Base-by-base conservation (phyloP, 169 alveolate genomes). In the Plasmodium relictum region DNA sequence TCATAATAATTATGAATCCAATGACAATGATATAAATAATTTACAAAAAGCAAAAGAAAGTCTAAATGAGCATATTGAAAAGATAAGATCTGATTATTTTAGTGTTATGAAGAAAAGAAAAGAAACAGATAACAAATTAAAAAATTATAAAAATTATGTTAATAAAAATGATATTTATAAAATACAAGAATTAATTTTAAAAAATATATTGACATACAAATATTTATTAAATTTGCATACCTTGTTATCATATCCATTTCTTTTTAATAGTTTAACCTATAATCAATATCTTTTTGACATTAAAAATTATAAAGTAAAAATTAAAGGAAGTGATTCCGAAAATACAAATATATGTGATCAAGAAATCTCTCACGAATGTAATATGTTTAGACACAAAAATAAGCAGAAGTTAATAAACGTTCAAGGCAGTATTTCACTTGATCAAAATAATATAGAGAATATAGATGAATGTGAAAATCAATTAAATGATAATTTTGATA, bases 171-270 rank as follows among this genome's bases (percentile, higher is more conserved):
- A 80, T 41, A 66, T 80, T 65, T 66, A 80, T 45, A 66, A 80
- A 59, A 68, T 56, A 16, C 90, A 80, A 24, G 8, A 24, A 22
- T 80, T 44, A 52, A 66, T 80, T 31, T 58, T 80, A 54, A 80
- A 80, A 80, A 80, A 68, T 26, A 37, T 68, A 18, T 59, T 80
- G 41, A 80, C 90, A 14, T 80, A 68, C 66, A 80, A 80, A 59
- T 80, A 80, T 41, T 37, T 80, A 44, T 31, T 80, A 45, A 68
- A 80, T 80, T 20, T 80, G 6, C 90, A 80, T 71, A 80, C 90
- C 37, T 44, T 72, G n/a, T 74, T 80, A 12, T 3, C 80, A 6
- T 80, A 80, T 71, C 90, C 90, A 14, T 6, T 18, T 18, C 73
- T 68, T 45, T 80, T 80, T 68, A 68, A 65, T 61, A 66, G 66